Evolutionary conservation across 2,329 filamentous ascomycete genomes (phyloP), one percentile per base, ranked within the genome.

Genomic region (Rutstroemia sp.): DNA sequence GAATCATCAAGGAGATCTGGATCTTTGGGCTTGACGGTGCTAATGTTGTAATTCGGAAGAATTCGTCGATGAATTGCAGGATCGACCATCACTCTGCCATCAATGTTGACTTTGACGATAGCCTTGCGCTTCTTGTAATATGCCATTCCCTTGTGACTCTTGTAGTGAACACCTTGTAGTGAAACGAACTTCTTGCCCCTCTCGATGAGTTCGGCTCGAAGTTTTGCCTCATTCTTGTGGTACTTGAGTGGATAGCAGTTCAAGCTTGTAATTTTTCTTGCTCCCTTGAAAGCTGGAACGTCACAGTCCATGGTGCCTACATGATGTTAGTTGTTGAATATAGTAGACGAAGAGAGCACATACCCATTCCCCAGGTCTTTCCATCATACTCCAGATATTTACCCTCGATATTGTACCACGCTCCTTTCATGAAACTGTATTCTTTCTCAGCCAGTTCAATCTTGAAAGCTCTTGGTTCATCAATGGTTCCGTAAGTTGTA

Each of bases 81-180:
- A 67, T 96, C 92, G 23, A 96, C 78, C 90, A 96, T 96, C 60
- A 95, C 80, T 30, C 92, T 84, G 17, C 90, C 88, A 60, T 91
- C 89, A 69, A 95, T 86, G 67, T 90, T 90, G 71, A 95, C 86
- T 69, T 90, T 92, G 68, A 88, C 74, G 14, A 89, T 75, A 57
- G 78, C 75, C 65, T 86, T 86, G 75, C 89, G 89, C 70, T 87
- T 86, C 75, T 92, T 95, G 74, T 84, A 82, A 71, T 90, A 95
- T 0, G 88, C 90, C 73, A 95, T 83, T 2, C 91, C 91, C 54
- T 92, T 86, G 69, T 92, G 88, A 65, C 82, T 84, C 63, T 84
- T 87, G 73, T 94, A 95, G 64, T 92, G 85, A 71, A 91, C 87
- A 21, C 91, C 90, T 60, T 85, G 81, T n/a, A 96, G 78, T 0